Conservation (phyloP, 1,284 basidiomycete species). For the Trametes versicolor region DNA sequence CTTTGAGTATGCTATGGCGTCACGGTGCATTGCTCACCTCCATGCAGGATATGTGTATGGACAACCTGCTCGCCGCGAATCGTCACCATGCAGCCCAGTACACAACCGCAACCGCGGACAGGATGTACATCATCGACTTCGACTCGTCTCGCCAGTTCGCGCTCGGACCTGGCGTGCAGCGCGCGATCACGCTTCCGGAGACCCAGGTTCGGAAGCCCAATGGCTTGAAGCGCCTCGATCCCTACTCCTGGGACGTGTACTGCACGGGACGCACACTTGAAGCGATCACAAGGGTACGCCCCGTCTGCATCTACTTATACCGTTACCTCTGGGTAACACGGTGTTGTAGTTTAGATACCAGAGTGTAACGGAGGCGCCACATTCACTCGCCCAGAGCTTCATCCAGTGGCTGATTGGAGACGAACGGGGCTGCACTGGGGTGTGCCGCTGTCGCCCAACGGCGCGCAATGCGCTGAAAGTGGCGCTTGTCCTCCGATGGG, state of each 20-base stretch:
- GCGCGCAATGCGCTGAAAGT: too few species aligned
- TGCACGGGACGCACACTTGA: slow-evolving; percentile 4
- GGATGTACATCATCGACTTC: slow-evolving; percentile 19
- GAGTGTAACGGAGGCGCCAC: background rate
- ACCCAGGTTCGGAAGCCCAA: background rate
- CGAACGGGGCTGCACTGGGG: too few species aligned
- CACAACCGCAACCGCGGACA: background rate
- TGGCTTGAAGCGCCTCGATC: slow-evolving; percentile 6
- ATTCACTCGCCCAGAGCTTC: background rate
- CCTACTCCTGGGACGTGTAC: slow-evolving; percentile 17
- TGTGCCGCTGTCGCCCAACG: too few species aligned
- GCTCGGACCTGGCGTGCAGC: background rate
- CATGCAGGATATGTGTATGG: background rate
- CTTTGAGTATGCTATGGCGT: background rate
- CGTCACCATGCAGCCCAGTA: too few species aligned
- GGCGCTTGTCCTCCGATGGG: too few species aligned
- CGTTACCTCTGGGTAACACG: too few species aligned
- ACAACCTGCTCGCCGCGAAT: background rate
- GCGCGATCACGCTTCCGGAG: slow-evolving; percentile 1
- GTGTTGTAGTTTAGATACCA: too few species aligned
- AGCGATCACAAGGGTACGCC: slow-evolving; percentile 5
- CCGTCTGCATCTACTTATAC: background rate
- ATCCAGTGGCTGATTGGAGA: background rate
- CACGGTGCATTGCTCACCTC: background rate
- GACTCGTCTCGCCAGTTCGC: background rate